These are phyloP conservation scores for Arabidopsis suecica DNA, from an alignment of 345 rosid genomes.

Conservation along the genomic window DNA sequence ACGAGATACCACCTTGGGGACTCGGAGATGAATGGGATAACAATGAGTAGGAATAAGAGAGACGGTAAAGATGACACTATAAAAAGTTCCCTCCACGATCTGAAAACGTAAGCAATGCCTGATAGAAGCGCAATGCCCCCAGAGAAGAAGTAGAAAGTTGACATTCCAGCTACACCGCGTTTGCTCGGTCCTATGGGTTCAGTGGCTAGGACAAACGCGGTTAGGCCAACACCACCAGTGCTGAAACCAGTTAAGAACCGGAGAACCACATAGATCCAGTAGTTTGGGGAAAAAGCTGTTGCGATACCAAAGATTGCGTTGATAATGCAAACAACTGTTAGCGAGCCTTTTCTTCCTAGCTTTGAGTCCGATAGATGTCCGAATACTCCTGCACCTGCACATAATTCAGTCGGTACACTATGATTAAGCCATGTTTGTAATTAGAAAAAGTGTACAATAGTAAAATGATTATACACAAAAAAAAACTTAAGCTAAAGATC, in stretches of 20 bases:
- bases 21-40: slow-evolving; percentile 77
- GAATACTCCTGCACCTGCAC: slow-evolving; percentile 88
- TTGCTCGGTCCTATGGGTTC: slow-evolving; percentile 86
- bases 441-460: no score
- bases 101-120: slow-evolving; percentile 68
- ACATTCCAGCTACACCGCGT: slow-evolving; percentile 93
- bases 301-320: slow-evolving; percentile 77
- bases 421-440: slow-evolving; percentile 19
- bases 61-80: slow-evolving; percentile 79
- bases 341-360: slow-evolving; percentile 93
- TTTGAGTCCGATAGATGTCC: slow-evolving; percentile 92
- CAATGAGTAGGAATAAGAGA: slow-evolving; percentile 63
- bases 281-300: slow-evolving; percentile 76
- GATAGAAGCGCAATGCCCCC: slow-evolving; percentile 71
- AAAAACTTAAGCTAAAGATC: neutral
- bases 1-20: slow-evolving; percentile 96
- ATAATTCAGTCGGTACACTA: neutral
- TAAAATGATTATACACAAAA: neutral
- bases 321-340: slow-evolving; percentile 70
- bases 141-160: slow-evolving; percentile 96
- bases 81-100: slow-evolving; percentile 79
- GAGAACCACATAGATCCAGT: slow-evolving; percentile 65
- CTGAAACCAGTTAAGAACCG: slow-evolving; percentile 86
- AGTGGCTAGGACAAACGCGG: slow-evolving; percentile 84
- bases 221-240: slow-evolving; percentile 89